phyloP scores from a whole-genome alignment of 805 yeast species.

The Candida takata region DNA sequence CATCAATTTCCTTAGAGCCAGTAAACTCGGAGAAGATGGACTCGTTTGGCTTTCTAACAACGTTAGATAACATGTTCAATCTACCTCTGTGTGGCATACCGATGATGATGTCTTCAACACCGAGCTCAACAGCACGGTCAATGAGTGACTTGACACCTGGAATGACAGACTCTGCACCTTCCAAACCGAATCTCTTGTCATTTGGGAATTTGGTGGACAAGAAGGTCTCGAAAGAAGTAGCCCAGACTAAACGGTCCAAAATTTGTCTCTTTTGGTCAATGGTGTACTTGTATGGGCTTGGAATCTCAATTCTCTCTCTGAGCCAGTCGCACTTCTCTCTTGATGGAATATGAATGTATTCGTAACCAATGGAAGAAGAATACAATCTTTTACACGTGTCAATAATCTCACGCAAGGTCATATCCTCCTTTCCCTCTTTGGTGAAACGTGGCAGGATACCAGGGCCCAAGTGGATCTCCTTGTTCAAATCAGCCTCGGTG shows the following conservation, averaged over 20 bases:
- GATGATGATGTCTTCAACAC: conserved; percentile 91
- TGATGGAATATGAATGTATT: conserved; percentile 94
- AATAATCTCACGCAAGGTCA: conserved; percentile 76
- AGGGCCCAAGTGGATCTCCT: conserved; percentile 87
- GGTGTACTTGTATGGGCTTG: conserved; percentile 74
- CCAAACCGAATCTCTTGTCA: conserved; percentile 97
- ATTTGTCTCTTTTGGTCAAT: conserved; percentile 93
- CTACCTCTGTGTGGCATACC: conserved; percentile 99
- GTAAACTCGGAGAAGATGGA: conserved; percentile 94
- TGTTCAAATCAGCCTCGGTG: conserved; percentile 76
- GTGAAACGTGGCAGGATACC: conserved; percentile 95
- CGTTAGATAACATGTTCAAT: conserved; percentile 94
- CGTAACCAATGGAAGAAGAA: conserved; percentile 86
- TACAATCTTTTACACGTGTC: conserved; percentile 74
- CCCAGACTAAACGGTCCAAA: conserved; percentile 94
- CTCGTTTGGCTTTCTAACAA: conserved; percentile 97
- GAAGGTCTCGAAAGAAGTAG: conserved; percentile 89
- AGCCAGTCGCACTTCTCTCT: conserved; percentile 97
- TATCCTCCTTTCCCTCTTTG: conserved; percentile 44
- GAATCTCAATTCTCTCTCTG: conserved; percentile 92
- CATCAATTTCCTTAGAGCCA: conserved; percentile 85
- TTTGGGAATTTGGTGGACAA: conserved; percentile 94
- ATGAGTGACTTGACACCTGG: conserved; percentile 96
- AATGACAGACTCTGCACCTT: conserved; percentile 94
- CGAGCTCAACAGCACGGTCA: conserved; percentile 86